These are phyloP conservation scores for Phytopythium ostracodes DNA, from an alignment of 352 stramenopile genomes.

Conservation along the genomic window DNA sequence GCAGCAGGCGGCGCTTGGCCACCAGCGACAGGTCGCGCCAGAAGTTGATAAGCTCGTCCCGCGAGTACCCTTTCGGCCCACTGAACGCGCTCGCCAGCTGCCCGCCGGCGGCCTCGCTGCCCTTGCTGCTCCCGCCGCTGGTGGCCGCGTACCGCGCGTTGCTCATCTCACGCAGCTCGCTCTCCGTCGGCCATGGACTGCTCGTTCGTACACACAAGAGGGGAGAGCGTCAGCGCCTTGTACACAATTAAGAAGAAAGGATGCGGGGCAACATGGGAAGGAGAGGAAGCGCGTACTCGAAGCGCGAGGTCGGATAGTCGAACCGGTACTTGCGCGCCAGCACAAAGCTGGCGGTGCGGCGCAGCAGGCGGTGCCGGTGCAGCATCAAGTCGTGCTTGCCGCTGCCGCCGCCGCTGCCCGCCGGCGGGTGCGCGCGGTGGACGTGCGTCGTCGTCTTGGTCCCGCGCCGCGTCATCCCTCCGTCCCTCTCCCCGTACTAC, in stretches of 20 bases:
- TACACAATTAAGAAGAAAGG: too few relatives aligned
- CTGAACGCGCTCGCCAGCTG: slow-evolving; percentile 15
- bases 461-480: slow-evolving; percentile 47
- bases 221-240: neutral
- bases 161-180: slow-evolving; percentile 23
- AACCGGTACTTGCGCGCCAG: slow-evolving; percentile 71
- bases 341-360: slow-evolving; percentile 65
- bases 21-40: slow-evolving; percentile 69
- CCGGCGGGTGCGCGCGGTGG: slow-evolving; percentile 26
- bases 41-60: slow-evolving; percentile 77
- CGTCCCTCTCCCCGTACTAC: neutral
- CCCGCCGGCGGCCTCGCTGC: neutral
- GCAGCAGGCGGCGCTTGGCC: slow-evolving; percentile 59
- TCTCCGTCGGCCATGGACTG: slow-evolving; percentile 32
- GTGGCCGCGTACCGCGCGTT: slow-evolving; percentile 9
- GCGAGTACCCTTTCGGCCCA: slow-evolving; percentile 49
- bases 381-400: slow-evolving; percentile 44
- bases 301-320: slow-evolving; percentile 12
- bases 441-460: slow-evolving; percentile 45
- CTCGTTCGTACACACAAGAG: slow-evolving; percentile 4
- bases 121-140: neutral
- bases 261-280: too few relatives aligned
- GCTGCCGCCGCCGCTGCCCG: neutral
- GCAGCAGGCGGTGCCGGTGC: slow-evolving; percentile 56
- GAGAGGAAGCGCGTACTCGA: slow-evolving; percentile 12